Evolutionary conservation across 2,329 filamentous ascomycete genomes (phyloP).

Genomic region (Penicillium sp.): DNA sequence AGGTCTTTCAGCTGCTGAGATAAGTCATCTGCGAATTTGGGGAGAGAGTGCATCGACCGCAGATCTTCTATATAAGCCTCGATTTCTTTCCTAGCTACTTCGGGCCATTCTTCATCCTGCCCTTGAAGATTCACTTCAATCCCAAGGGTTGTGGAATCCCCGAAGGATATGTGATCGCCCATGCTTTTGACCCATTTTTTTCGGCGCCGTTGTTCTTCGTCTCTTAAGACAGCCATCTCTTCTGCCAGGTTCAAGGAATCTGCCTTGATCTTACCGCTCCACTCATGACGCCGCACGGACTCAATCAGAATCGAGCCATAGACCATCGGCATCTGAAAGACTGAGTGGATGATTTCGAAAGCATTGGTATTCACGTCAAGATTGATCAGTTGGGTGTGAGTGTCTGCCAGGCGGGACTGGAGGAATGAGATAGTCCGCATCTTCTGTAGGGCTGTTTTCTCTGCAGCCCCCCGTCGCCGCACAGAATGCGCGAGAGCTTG

Average conservation of each 20-base stretch:
- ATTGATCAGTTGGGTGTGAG: conserved; percentile 71
- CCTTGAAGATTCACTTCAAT: conserved; percentile 84
- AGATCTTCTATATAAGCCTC: conserved; percentile 70
- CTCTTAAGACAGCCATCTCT: conserved; percentile 87
- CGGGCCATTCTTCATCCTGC: conserved; percentile 79
- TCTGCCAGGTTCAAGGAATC: conserved; percentile 88
- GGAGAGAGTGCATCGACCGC: conserved; percentile 64
- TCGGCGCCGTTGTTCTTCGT: conserved; percentile 85
- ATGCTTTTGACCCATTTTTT: conserved; percentile 89
- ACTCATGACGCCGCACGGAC: conserved; percentile 81
- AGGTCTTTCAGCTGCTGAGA: conserved; percentile 76
- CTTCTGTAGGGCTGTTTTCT: conserved; percentile 65
- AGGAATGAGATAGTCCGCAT: conserved; percentile 83
- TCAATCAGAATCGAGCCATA: conserved; percentile 90
- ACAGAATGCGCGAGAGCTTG: conserved; percentile 52
- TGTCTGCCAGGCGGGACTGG: conserved; percentile 70
- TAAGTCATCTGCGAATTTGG: conserved; percentile 69
- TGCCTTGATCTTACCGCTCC: conserved; percentile 84
- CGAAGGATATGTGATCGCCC: conserved; percentile 67
- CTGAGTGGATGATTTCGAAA: conserved; percentile 76
- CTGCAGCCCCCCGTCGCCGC: conserved; percentile 68
- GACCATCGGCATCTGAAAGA: conserved; percentile 81
- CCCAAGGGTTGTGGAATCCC: conserved; percentile 70
- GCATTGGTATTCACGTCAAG: conserved; percentile 76
- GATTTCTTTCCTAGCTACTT: conserved; percentile 72